Percentiles rank a stretch among this genome's conserved stretches.
These are phyloP conservation scores for Scheffersomyces stipitis DNA, from an alignment of 805 yeast genomes.

Conservation along the genomic window DNA sequence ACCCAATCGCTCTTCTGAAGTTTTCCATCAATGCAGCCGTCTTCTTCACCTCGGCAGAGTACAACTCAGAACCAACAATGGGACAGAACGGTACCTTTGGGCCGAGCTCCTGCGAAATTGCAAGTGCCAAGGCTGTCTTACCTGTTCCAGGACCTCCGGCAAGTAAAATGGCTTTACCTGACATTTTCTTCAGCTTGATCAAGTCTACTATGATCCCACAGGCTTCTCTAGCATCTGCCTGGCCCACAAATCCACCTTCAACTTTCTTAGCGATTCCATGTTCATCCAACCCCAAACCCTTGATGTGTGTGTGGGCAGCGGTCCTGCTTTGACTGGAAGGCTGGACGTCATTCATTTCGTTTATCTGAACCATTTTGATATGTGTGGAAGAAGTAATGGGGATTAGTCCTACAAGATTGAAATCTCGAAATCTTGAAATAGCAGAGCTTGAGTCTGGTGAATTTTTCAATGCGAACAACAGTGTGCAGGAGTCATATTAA, in stretches of 20 bases:
- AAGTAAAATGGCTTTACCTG: slow-evolving; percentile 91
- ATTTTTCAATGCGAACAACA: too few relatives aligned
- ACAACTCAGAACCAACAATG: slow-evolving; percentile 90
- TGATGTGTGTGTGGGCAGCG: slow-evolving; percentile 96
- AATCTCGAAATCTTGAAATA: too few relatives aligned
- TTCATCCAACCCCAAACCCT: slow-evolving; percentile 92
- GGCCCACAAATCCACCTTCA: slow-evolving; percentile 90
- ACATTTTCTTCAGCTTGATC: slow-evolving; percentile 87
- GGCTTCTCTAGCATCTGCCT: slow-evolving; percentile 76
- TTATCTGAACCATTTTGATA: slow-evolving; percentile 81
- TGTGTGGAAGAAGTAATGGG: too few relatives aligned
- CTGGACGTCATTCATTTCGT: slow-evolving; percentile 64
- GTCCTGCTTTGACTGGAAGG: slow-evolving; percentile 67
- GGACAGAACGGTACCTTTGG: slow-evolving; percentile 98
- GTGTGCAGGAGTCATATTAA: too few relatives aligned
- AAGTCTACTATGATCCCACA: slow-evolving; percentile 94
- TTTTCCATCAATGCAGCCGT: slow-evolving; percentile 96
- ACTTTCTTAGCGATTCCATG: slow-evolving; percentile 77
- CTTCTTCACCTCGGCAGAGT: slow-evolving; percentile 94
- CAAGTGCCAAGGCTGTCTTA: slow-evolving; percentile 94
- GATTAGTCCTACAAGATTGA: too few relatives aligned
- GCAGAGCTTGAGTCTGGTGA: too few relatives aligned
- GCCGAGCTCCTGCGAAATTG: slow-evolving; percentile 93
- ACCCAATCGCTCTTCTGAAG: slow-evolving; percentile 93
- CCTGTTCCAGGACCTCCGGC: slow-evolving; percentile 99